Percentiles rank a stretch among this genome's conserved stretches.
Conservation (phyloP, 2,329 filamentous ascomycete genomes). For the Colletotrichum plurivorum region DNA sequence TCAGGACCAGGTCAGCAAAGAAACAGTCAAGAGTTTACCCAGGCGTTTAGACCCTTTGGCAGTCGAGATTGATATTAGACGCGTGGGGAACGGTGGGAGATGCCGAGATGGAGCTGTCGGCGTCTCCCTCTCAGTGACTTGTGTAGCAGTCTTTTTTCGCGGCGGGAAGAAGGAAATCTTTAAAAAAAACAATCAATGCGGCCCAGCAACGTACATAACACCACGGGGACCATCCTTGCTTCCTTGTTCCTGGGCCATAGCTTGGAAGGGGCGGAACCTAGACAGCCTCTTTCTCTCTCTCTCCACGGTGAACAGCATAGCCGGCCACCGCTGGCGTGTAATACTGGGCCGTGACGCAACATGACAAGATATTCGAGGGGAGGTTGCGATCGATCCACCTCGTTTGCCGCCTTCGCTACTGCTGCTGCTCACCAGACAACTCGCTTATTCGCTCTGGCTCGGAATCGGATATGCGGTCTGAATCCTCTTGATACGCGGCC, state of each 20-base stretch:
- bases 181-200: constrained; percentile 2
- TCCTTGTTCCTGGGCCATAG: too few species aligned
- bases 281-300: too few species aligned
- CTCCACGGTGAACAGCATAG: constrained; percentile 2
- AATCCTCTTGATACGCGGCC: constrained; percentile 1
- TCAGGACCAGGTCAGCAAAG: background rate
- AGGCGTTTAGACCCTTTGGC: constrained; percentile 17
- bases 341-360: constrained; percentile 26
- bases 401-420: background rate
- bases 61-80: constrained; percentile 6
- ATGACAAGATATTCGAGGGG: background rate
- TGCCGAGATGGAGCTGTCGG: constrained; percentile 3
- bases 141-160: background rate
- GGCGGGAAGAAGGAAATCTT: constrained; percentile 2
- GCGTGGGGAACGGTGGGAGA: constrained; percentile 14
- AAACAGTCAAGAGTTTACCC: constrained; percentile 13
- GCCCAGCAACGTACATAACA: too few species aligned
- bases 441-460: background rate
- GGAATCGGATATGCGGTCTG: background rate
- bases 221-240: too few species aligned
- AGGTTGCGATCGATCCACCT: constrained; percentile 1
- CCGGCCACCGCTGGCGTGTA: constrained; percentile 20
- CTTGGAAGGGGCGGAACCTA: too few species aligned
- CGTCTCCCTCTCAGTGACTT: background rate
- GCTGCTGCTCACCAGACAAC: too few species aligned